Evolutionary conservation across 768 basidiomycete species (phyloP).

Genomic region (Boletus fagicola): DNA sequence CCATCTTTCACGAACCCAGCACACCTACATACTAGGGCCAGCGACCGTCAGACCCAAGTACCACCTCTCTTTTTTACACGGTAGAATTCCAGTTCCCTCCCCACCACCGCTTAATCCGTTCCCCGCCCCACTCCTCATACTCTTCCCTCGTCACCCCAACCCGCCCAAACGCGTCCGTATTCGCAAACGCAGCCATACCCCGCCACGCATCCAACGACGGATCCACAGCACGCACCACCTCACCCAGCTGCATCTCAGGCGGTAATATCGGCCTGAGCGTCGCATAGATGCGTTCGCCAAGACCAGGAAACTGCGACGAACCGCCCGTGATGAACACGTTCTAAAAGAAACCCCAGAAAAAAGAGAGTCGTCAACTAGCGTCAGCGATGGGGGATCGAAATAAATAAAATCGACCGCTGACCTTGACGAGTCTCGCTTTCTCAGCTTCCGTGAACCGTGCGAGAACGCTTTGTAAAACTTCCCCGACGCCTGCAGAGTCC

Average conservation of each 20-base stretch:
- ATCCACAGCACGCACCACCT: conserved; percentile 61
- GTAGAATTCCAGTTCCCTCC: conserved; percentile 81
- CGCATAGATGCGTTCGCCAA: conserved; percentile 63
- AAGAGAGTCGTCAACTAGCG: not conserved
- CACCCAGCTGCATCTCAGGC: conserved; percentile 66
- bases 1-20: too few relatives aligned
- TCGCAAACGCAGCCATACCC: conserved; percentile 82
- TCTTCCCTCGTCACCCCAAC: conserved; percentile 71
- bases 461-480: conserved; percentile 84
- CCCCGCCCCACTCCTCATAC: conserved; percentile 88
- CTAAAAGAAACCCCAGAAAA: conserved; percentile 44
- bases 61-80: conserved; percentile 2
- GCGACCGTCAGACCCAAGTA: too few relatives aligned
- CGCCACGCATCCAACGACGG: conserved; percentile 81
- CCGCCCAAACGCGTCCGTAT: conserved; percentile 49
- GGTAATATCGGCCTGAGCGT: conserved; percentile 83
- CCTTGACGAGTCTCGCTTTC: conserved; percentile 73
- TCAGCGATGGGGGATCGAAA: not conserved
- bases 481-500: conserved; percentile 92
- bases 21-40: too few relatives aligned
- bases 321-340: conserved; percentile 90
- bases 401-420: conserved; percentile 27
- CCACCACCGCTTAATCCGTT: conserved; percentile 87
- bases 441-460: conserved; percentile 66
- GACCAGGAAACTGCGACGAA: conserved; percentile 70